Evolutionary conservation across 2,329 filamentous ascomycete genomes (phyloP).

Genomic region (Massarina eburnea): DNA sequence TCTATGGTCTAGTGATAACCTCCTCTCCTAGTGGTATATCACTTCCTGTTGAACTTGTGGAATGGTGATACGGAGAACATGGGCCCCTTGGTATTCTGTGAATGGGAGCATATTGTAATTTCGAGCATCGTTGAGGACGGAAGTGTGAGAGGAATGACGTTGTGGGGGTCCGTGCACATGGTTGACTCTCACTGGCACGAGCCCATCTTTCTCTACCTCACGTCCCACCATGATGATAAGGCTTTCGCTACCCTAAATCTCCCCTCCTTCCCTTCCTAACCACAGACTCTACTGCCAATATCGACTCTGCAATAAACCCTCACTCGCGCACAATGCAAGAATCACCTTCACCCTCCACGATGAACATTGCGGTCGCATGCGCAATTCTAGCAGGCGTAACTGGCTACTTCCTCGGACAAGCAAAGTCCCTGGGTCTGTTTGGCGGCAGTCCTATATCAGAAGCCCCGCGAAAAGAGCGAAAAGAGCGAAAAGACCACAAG

Average conservation of each 20-base stretch:
- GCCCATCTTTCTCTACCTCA: neutral
- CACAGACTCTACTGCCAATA: neutral
- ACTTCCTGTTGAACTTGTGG: no score
- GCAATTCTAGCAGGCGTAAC: constrained; percentile 72
- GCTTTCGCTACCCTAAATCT: neutral
- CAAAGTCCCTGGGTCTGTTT: constrained; percentile 72
- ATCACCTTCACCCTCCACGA: constrained; percentile 53
- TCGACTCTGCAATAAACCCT: neutral
- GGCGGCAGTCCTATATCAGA: constrained; percentile 50
- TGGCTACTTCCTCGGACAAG: constrained; percentile 73
- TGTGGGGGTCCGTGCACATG: neutral
- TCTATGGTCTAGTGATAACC: no score
- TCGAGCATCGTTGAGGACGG: neutral
- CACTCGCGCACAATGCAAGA: constrained; percentile 28
- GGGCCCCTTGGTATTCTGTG: neutral
- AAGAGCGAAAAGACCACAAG: constrained; percentile 13
- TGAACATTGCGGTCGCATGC: constrained; percentile 69
- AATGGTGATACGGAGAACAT: neutral
- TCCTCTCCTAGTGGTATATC: no score
- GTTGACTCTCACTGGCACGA: neutral
- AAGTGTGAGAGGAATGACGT: neutral
- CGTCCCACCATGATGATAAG: neutral
- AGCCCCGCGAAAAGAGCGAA: constrained; percentile 6
- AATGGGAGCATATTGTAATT: neutral
- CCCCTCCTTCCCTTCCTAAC: neutral